Base-by-base conservation (phyloP, 331 rosid species). In the Malus hybrid region DNA sequence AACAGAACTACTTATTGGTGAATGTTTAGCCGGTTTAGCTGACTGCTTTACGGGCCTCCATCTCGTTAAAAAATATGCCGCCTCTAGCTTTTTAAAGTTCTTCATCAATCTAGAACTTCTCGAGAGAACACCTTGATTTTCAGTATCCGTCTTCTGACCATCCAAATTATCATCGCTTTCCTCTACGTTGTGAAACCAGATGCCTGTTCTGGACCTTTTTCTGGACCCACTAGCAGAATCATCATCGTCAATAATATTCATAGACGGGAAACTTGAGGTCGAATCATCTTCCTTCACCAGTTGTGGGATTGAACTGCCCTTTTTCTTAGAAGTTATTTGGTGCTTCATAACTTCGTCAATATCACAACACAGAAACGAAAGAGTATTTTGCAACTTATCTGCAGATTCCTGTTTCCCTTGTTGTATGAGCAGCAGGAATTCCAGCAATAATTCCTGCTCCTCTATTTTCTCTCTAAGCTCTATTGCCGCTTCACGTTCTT, bases 51-150 rank as follows among this genome's bases (percentile, higher is more conserved):
- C 55, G 3, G 86, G 87, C 78, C 91, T 86, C 78, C 95, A 87
- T 78, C 99, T 89, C 18, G 96, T 92, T 79, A 83, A 83, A 77
- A 90, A 87, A 77, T 94, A 94, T 2, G 93, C 97, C 4, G 93
- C 75, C 87, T 94, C 99, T 53, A 94, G 87, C 78, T 92, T 92
- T 87, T 94, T 90, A 48, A 94, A 94, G 85, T 94, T 92, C 82
- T 89, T 89, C 96, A 87, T 89, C 80, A 94, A 80, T 58, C 97
- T 93, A 57, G 88, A 90, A 82, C 81, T 85, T 77, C 78, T 90
- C 22, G 82, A 85, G 81, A 85, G 89, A 69, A 81, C 70, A 75
- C 84, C 94, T 20, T 70, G 75, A 66, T 66, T 84, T 70, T 82
- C 88, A 42, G 70, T 55, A 42, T 75, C 79, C 5, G 78, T 57